These are phyloP conservation scores for Malus hybrid DNA, from an alignment of 331 rosid species.

Conservation along the genomic window DNA sequence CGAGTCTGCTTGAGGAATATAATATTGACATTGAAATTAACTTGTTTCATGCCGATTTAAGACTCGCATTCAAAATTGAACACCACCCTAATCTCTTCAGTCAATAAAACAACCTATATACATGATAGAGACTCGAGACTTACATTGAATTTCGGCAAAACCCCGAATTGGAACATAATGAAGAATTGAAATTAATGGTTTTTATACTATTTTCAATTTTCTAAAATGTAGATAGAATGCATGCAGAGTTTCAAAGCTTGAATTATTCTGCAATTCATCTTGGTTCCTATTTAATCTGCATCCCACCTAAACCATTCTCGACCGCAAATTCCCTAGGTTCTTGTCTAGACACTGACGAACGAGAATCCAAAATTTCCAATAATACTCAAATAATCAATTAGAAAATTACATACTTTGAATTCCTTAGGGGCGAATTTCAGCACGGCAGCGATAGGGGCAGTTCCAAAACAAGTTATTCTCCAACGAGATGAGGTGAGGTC, in stretches of 20 bases:
- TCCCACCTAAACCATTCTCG: no score
- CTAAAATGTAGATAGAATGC: neutral
- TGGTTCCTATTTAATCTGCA: no score
- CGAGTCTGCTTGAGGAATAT: neutral
- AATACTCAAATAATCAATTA: no score
- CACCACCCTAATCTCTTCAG: neutral
- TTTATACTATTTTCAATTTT: neutral
- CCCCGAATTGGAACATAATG: neutral
- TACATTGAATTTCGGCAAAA: neutral
- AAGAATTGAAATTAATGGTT: neutral
- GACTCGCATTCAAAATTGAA: neutral
- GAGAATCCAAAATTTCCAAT: no score
- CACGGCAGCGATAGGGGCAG: no score
- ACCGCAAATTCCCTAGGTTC: no score
- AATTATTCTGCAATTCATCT: neutral
- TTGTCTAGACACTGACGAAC: no score
- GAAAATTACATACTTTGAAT: no score
- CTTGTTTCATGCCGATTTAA: neutral
- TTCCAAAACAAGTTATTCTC: no score
- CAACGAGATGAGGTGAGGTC: no score
- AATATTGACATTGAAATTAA: neutral
- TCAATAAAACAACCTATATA: neutral
- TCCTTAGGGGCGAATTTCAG: no score
- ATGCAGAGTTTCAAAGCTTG: neutral
- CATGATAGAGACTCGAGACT: neutral